Conservation (phyloP, 2,329 filamentous ascomycete species). For the Tolypocladium paradoxum region DNA sequence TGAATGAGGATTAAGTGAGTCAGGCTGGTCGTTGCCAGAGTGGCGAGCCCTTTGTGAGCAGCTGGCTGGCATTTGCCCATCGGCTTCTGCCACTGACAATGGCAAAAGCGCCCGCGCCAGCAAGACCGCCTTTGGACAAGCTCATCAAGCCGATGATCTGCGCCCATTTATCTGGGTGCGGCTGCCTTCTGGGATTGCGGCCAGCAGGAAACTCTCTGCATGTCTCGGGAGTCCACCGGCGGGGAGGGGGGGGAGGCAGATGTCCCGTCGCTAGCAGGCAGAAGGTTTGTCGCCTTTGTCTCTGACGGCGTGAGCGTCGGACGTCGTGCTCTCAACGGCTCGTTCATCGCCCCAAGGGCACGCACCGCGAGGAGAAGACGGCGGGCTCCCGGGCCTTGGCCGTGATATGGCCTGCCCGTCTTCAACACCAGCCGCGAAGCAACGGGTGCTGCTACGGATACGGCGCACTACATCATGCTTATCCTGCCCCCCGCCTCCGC, state of each 20-base stretch:
- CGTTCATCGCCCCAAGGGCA: background rate
- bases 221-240: slow-evolving; percentile 15
- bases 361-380: background rate
- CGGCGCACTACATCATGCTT: background rate
- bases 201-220: slow-evolving; percentile 11
- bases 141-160: slow-evolving; percentile 3
- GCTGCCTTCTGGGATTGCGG: slow-evolving; percentile 1
- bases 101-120: slow-evolving; percentile 3
- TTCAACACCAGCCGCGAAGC: background rate
- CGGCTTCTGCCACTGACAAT: slow-evolving; percentile 1
- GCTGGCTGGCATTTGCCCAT: slow-evolving; percentile 1
- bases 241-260: too few species aligned
- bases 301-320: background rate
- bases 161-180: slow-evolving; percentile 1
- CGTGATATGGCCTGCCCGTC: background rate
- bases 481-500: background rate
- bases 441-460: background rate
- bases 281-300: slow-evolving; percentile 5
- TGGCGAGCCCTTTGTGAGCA: background rate
- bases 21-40: slow-evolving; percentile 1
- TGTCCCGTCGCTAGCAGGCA: background rate
- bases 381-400: background rate
- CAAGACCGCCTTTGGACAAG: slow-evolving; percentile 9
- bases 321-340: background rate
- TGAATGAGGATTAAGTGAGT: background rate